Evolutionary conservation across 2,329 filamentous ascomycete species (phyloP).

Genomic region (Penicillium capsulatum): DNA sequence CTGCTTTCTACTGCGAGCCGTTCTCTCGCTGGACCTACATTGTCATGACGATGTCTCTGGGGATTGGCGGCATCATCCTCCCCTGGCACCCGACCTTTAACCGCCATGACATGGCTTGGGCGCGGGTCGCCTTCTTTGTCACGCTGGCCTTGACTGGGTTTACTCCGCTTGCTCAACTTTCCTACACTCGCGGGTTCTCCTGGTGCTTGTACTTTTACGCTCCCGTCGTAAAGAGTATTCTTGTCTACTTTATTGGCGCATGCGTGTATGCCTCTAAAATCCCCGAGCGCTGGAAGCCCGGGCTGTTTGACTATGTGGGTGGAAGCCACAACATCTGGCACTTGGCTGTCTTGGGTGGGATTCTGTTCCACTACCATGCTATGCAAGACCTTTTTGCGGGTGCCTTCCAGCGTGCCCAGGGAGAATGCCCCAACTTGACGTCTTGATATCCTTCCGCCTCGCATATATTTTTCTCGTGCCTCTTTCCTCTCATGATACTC

Average conservation of each 20-base stretch:
- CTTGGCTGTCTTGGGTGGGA: constrained; percentile 85
- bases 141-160: constrained; percentile 83
- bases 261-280: constrained; percentile 86
- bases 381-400: constrained; percentile 92
- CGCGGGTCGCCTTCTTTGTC: constrained; percentile 86
- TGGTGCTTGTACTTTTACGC: constrained; percentile 90
- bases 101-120: constrained; percentile 84
- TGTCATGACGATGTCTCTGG: constrained; percentile 71
- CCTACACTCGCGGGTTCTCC: constrained; percentile 67
- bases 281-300: constrained; percentile 88
- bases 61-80: constrained; percentile 80
- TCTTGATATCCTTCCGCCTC: constrained; percentile 12
- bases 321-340: constrained; percentile 99
- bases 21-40: constrained; percentile 83
- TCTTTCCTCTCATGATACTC: constrained; percentile 11
- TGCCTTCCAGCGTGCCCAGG: constrained; percentile 66
- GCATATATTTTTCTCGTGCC: constrained; percentile 5
- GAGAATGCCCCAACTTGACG: constrained; percentile 36
- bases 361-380: constrained; percentile 92
- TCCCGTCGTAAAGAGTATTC: constrained; percentile 75
- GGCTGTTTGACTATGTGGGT: constrained; percentile 90
- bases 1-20: constrained; percentile 97
- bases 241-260: constrained; percentile 82
- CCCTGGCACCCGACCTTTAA: constrained; percentile 98
- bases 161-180: constrained; percentile 80